Conservation (phyloP, 768 basidiomycete genomes). For the Crassisporium funariophilum region DNA sequence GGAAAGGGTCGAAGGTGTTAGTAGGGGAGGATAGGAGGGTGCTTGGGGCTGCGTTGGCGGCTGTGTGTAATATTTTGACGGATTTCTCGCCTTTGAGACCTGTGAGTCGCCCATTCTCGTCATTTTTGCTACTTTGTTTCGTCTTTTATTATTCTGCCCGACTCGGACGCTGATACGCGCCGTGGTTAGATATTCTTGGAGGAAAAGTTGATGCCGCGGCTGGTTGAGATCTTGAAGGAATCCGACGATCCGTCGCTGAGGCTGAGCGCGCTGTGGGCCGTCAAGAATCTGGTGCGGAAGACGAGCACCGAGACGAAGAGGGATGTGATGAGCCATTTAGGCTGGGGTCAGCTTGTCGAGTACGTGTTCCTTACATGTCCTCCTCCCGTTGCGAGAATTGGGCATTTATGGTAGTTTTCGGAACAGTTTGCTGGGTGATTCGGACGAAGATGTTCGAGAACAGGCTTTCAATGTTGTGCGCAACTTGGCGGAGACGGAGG, state of each 20-base stretch:
- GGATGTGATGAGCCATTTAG: conserved; percentile 66
- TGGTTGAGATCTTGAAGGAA: conserved; percentile 58
- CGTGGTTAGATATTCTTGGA: conserved; percentile 58
- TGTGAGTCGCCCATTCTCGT: conserved; percentile 46
- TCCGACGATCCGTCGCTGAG: conserved; percentile 56
- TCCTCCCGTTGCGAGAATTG: background rate
- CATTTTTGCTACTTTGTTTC: conserved; percentile 3
- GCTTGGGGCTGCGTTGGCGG: conserved; percentile 66
- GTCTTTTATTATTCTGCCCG: background rate
- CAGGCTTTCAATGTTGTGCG: conserved; percentile 69
- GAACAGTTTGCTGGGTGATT: conserved; percentile 56
- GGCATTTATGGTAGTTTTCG: background rate
- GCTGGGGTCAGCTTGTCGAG: conserved; percentile 64
- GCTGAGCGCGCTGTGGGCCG: conserved; percentile 80
- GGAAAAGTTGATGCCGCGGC: conserved; percentile 63
- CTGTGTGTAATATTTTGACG: conserved; percentile 83
- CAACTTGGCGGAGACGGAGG: conserved; percentile 67
- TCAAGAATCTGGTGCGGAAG: conserved; percentile 81
- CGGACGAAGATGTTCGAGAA: conserved; percentile 61
- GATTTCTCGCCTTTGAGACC: conserved; percentile 81
- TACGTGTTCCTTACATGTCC: conserved; percentile 31
- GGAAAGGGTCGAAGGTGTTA: background rate
- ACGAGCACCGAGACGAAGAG: conserved; percentile 61
- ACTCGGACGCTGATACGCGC: background rate
- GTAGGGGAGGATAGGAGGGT: conserved; percentile 72